These are phyloP conservation scores for Lipomyces japonicus DNA, from an alignment of 805 yeast species.

Conservation along the genomic window DNA sequence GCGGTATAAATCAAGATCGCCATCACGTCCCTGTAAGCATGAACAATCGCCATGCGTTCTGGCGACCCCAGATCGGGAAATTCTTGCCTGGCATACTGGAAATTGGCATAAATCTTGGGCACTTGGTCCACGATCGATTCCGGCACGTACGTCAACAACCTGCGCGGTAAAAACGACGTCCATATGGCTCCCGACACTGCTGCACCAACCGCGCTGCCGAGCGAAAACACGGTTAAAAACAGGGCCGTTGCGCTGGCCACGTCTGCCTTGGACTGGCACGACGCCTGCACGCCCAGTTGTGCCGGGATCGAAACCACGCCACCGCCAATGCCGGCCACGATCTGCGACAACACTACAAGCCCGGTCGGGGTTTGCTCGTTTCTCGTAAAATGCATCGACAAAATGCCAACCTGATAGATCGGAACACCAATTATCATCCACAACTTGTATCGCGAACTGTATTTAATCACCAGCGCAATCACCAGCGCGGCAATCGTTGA, in stretches of 20 bases:
- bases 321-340: conserved; percentile 57
- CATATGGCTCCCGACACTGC: conserved; percentile 61
- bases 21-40: conserved; percentile 25
- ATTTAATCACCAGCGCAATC: conserved; percentile 48
- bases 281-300: conserved; percentile 49
- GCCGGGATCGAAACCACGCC: conserved; percentile 58
- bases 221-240: conserved; percentile 51
- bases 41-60: conserved; percentile 13
- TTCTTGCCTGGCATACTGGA: conserved; percentile 19
- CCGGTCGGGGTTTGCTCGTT: conserved; percentile 47
- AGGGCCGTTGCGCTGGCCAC: conserved; percentile 56
- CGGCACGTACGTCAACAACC: conserved; percentile 38
- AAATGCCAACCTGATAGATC: conserved; percentile 54
- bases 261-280: conserved; percentile 45
- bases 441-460: conserved; percentile 48
- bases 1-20: conserved; percentile 24
- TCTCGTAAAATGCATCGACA: conserved; percentile 50
- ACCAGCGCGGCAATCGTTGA: conserved; percentile 54
- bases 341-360: conserved; percentile 53
- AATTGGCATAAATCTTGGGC: conserved; percentile 21
- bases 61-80: conserved; percentile 21
- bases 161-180: conserved; percentile 50
- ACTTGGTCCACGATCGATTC: conserved; percentile 34
- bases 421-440: conserved; percentile 53
- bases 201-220: conserved; percentile 59